Conservation (phyloP, 345 rosid species). For the Litchi chinensis region DNA sequence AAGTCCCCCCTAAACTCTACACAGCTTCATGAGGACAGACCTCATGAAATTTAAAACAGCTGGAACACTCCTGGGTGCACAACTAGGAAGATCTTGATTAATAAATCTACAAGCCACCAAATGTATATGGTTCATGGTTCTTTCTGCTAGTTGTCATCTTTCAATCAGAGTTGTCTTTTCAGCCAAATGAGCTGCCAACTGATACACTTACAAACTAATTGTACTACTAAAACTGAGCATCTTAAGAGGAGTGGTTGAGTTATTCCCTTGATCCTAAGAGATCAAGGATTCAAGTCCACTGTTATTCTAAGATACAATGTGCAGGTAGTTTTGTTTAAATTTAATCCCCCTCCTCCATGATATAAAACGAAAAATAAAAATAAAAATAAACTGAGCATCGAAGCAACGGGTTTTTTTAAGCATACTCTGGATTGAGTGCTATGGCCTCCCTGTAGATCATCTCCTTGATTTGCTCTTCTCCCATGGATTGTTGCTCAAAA, state of each 20-base stretch:
- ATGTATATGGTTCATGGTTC: not conserved
- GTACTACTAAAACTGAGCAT: not conserved
- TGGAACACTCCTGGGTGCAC: not conserved
- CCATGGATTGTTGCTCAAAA: conserved; percentile 77
- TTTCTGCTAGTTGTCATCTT: conserved; percentile 1
- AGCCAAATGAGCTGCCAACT: not conserved
- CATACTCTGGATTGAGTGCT: conserved; percentile 69
- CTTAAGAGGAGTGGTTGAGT: too few relatives aligned
- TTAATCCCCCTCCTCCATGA: too few relatives aligned
- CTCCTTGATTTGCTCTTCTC: conserved; percentile 93
- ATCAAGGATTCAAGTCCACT: too few relatives aligned
- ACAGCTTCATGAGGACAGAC: too few relatives aligned
- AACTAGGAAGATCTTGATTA: not conserved
- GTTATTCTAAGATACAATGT: too few relatives aligned
- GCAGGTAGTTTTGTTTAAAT: too few relatives aligned
- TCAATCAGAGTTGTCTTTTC: not conserved
- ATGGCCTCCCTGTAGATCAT: conserved; percentile 82
- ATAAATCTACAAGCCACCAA: not conserved
- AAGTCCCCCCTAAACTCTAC: too few relatives aligned
- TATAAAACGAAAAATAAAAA: too few relatives aligned
- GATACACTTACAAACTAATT: not conserved
- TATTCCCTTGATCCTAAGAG: too few relatives aligned
- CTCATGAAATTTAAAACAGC: too few relatives aligned
- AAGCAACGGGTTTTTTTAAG: conserved; percentile 31
- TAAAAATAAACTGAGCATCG: too few relatives aligned